Evolutionary conservation across 2,329 filamentous ascomycete genomes (phyloP), one percentile per base, ranked within the genome.

Genomic region (Aspergillus fumigatiaffinis): DNA sequence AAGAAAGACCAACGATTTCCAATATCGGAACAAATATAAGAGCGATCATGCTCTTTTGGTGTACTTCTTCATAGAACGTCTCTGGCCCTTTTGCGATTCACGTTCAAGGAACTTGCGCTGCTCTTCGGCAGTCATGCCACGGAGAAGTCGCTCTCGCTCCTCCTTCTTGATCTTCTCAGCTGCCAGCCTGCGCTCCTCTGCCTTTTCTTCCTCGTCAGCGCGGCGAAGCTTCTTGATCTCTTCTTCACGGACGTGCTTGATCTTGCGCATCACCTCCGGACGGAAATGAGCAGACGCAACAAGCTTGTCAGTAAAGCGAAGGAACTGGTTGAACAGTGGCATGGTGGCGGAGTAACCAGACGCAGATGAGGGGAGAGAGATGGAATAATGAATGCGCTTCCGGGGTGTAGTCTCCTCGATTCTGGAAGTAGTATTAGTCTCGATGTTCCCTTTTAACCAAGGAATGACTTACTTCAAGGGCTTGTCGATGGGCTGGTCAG

Each of bases 401-500:
- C 87, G 88, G 28, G 92, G 89, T 53, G 80, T 74, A 35, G 90
- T 90, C 72, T 97, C 93, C 60, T 96, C 87, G 68, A 97, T 82
- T 60, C 89, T 95, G 46, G 1, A 20, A 23, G 9, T 8, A 23
- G 35, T 21, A 29, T 56, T 56, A 54, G 48, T 42, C 20, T 26
- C 6, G 21, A 42, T 46, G 50, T 50, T 49, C 14, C 14, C 4
- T n/a, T 25, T 26, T 49, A 49, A 12, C 8, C 8, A 3, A n/a
- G 8, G 29, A 9, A 52, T 17, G 44, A 79, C 86, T 77, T 80
- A 93, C 90, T 87, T 95, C 70, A 80, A 83, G 55, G 94, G 94
- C 77, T 91, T 92, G 66, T 97, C 91, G 53, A 87, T 78, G 38
- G 93, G 92, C 77, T 97, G 92, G 73, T 99, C 94, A 21, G 88